Evolutionary conservation across 768 basidiomycete genomes (phyloP), one percentile per base, ranked within the genome.

Genomic region (Lentinula aciculospora): DNA sequence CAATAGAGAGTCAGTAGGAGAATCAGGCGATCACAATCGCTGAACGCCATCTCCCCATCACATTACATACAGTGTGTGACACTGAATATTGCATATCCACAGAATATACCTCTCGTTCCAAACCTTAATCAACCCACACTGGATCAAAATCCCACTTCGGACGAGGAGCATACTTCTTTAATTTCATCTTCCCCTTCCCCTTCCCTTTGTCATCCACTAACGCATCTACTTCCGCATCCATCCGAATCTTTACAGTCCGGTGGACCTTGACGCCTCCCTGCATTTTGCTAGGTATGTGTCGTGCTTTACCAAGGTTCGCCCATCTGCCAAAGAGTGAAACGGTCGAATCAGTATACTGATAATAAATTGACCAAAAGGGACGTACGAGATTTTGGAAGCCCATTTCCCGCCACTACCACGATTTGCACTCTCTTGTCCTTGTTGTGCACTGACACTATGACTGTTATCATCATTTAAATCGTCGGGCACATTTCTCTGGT

Each of bases 171-270:
- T 56, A 56, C n/a, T 56, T 56, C 28, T 42, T 39, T 13, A 23
- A 6, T 15, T 39, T 44, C 19, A 8, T 21, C 12, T 44, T 44
- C 8, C 42, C 42, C 17, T 44, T 44, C 19, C 19, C 42, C n/a
- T 44, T 44, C 42, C n/a, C 42, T 23, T 23, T 19, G 23, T 12
- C 21, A 4, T 50, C 49, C n/a, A 13, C 31, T 31, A 50, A 50
- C 13, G 39, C 55, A 12, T 15, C 21, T 21, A 9, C 55, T 13
- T 56, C 46, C 1, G 75, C 68, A 53, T 81, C 73, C 74, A 78
- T 78, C 42, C 80, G 72, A 53, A 81, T 51, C 45, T 70, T 67
- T 9, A 83, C 82, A 19, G 75, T 67, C 10, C 81, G 65, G 55
- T 83, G 82, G 0, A 82, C 42, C 60, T 78, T 75, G 48, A 75